phyloP scores from a whole-genome alignment of 768 basidiomycete genomes.

The Plicaturopsis crispa region DNA sequence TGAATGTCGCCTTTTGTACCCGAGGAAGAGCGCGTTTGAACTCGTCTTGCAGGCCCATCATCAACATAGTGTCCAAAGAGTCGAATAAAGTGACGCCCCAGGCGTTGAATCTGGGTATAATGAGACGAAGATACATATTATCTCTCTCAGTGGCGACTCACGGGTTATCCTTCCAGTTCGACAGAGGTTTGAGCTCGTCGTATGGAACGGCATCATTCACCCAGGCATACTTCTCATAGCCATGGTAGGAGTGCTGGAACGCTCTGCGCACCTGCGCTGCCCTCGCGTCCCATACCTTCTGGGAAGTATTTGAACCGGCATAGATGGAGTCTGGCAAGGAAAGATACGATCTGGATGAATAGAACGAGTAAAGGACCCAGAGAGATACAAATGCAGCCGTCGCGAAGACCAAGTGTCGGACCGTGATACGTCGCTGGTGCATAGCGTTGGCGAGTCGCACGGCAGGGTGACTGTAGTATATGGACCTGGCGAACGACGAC shows the following conservation, averaged over 20 bases:
- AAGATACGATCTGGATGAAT: neutral
- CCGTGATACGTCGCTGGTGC: slow-evolving; percentile 12
- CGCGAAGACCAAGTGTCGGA: slow-evolving; percentile 16
- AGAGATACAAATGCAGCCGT: slow-evolving; percentile 8
- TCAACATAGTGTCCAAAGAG: slow-evolving; percentile 77
- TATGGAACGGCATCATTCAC: slow-evolving; percentile 31
- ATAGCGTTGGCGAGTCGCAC: too few relatives aligned
- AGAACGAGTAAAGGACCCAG: slow-evolving; percentile 15
- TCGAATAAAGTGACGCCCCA: slow-evolving; percentile 79
- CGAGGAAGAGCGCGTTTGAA: slow-evolving; percentile 56
- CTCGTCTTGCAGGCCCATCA: slow-evolving; percentile 72
- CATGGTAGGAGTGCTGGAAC: slow-evolving; percentile 61
- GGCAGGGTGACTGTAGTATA: too few relatives aligned
- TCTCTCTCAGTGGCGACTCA: too few relatives aligned
- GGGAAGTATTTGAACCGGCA: slow-evolving; percentile 8
- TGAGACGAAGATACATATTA: too few relatives aligned
- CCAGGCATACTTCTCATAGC: slow-evolving; percentile 53
- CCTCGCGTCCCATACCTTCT: slow-evolving; percentile 39
- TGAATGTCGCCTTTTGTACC: slow-evolving; percentile 42
- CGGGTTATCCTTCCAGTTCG: too few relatives aligned
- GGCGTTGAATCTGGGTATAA: slow-evolving; percentile 55
- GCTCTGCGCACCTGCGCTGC: slow-evolving; percentile 53
- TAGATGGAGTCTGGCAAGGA: neutral
- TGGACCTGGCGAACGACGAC: too few relatives aligned
- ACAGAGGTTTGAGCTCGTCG: slow-evolving; percentile 56